Conservation (phyloP, 768 basidiomycete genomes). For the Rhizopogon rudus region DNA sequence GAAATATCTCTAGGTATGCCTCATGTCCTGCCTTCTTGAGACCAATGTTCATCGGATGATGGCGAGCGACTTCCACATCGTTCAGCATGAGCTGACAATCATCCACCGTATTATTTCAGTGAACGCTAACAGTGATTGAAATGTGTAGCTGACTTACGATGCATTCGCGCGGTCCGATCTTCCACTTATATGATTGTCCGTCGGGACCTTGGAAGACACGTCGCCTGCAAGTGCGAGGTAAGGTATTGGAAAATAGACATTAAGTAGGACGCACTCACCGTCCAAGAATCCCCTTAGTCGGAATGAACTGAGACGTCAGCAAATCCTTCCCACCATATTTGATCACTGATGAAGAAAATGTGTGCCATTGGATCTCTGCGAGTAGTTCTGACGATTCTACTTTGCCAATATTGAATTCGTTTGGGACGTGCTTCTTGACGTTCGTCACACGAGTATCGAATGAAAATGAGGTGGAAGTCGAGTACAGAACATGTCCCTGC, state of each 20-base stretch:
- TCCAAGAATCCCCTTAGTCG: conserved; percentile 3
- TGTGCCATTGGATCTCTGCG: conserved; percentile 22
- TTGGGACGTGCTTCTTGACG: conserved; percentile 4
- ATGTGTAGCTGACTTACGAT: background rate
- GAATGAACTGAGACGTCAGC: conserved; percentile 10
- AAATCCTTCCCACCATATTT: conserved; percentile 17
- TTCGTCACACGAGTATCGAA: conserved; percentile 5
- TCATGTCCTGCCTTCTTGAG: background rate
- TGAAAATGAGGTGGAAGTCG: conserved; percentile 6
- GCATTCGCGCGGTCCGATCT: background rate
- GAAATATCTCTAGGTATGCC: conserved; percentile 20
- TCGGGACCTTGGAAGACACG: conserved; percentile 6
- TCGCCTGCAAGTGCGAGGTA: background rate
- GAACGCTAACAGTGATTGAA: background rate
- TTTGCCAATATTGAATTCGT: conserved; percentile 5
- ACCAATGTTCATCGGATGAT: background rate
- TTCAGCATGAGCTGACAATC: background rate
- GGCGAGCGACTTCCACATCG: background rate
- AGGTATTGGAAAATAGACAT: background rate
- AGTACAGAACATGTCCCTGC: conserved; percentile 9
- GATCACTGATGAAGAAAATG: conserved; percentile 16
- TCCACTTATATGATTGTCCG: conserved; percentile 4
- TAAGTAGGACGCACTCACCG: background rate
- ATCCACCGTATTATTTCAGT: background rate
- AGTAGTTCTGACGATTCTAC: conserved; percentile 17